A percentile compares a stretch with the other conserved stretches of the same genome.
Evolutionary conservation across 2,329 filamentous ascomycete species (phyloP).

Genomic region (Apiospora koreana): DNA sequence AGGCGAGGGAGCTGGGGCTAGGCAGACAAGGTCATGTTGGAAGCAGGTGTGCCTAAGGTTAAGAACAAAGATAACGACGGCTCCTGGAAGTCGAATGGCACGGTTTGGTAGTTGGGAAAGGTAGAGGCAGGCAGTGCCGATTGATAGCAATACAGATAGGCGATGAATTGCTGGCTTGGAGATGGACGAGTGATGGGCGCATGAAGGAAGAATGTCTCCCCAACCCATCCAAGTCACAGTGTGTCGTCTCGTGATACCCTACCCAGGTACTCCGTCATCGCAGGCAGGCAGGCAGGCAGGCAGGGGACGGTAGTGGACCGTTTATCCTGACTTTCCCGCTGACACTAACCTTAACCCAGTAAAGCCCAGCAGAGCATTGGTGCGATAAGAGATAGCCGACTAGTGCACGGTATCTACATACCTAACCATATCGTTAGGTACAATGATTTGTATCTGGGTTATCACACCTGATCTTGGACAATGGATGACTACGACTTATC

Average conservation of each 20-base stretch:
- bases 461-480: neutral
- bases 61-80: neutral
- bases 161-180: neutral
- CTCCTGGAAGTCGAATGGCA: neutral
- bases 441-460: neutral
- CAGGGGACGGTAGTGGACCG: slow-evolving; percentile 1
- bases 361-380: neutral
- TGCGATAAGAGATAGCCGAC: neutral
- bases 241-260: slow-evolving; percentile 8
- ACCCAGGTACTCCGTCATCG: slow-evolving; percentile 2
- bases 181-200: slow-evolving; percentile 1
- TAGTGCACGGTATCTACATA: neutral
- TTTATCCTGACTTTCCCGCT: slow-evolving; percentile 6
- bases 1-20: slow-evolving; percentile 14
- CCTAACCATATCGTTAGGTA: too few relatives aligned
- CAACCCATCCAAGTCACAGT: slow-evolving; percentile 1
- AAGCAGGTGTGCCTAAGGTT: slow-evolving; percentile 1
- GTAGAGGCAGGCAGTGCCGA: neutral
- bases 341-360: neutral
- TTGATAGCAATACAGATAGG: neutral
- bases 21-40: slow-evolving; percentile 17
- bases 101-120: neutral
- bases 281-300: too few relatives aligned
- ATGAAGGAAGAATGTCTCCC: slow-evolving; percentile 1
- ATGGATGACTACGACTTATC: neutral